Base-by-base conservation (phyloP, 345 rosid species). In the Euclidium syriacum region DNA sequence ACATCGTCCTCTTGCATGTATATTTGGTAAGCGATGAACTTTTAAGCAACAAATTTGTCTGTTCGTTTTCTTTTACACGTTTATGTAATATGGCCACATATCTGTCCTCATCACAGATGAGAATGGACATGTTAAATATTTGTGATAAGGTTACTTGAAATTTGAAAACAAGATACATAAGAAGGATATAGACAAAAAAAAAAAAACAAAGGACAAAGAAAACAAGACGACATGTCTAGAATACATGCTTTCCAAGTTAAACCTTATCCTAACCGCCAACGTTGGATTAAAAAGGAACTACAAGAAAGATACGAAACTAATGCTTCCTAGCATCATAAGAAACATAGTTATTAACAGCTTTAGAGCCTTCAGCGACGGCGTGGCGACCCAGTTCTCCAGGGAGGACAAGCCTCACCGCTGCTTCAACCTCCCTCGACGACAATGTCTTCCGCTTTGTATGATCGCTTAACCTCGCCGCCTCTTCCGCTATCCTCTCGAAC, bases 351-450 rank as follows among this genome's bases (percentile, higher is more conserved):
- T 68, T 64, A 10, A 86, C 41, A 40, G 96, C 98, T 64, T 88
- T 86, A 3, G 80, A 59, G 15, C 95, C 96, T 61, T 86, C 95
- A 10, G 92, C 83, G 2, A 83, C 53, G 9, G 91, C 91, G 25
- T 91, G 91, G 54, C 79, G 80, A 14, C 91, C 79, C 16, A 88
- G 95, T 11, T 91, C 87, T 24, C 95, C 90, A 3, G 95, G 98
- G 57, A 91, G 30, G 17, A 84, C 85, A 50, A 86, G 58, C 68
- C 75, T 83, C 23, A 83, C 90, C 0, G 92, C 90, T 3, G 77
- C 78, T 42, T 86, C 86, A 52, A 86, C 78, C 80, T 84, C 91
- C 81, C 90, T 75, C 0, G 82, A 76, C 1, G 96, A 79, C 71
- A 88, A 42, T 1, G 91, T 88, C 67, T 7, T 71, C 58, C 73